phyloP scores from a whole-genome alignment of 148 eudicot genomes.

The Chenopodium quinoa region DNA sequence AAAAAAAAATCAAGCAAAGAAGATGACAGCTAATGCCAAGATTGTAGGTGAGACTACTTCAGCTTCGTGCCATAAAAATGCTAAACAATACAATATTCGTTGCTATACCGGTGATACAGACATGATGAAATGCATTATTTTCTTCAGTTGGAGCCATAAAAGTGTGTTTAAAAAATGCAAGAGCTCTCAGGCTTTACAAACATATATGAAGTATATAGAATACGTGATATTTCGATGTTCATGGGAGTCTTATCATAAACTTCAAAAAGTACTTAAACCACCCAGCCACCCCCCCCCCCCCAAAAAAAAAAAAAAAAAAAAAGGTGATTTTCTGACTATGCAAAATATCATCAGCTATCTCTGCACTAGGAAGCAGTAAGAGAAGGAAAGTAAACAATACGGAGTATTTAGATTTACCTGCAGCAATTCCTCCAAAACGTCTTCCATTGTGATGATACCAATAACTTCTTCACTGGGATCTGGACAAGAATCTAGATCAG shows the following conservation, averaged over 20 bases:
- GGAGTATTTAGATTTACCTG: constrained; percentile 46
- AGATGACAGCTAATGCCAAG: background rate
- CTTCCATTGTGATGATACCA: constrained; percentile 90
- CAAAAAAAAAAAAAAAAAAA: background rate
- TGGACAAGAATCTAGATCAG: constrained; percentile 31
- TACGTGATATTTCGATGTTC: too few relatives aligned
- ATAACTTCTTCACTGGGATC: constrained; percentile 53
- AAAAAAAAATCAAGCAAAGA: background rate
- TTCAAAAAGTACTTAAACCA: too few relatives aligned
- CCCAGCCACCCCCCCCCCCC: background rate
- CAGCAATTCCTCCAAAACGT: constrained; percentile 71
- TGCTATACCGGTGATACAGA: background rate
- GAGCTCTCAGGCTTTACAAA: background rate
- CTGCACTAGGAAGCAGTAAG: background rate
- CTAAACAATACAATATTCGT: background rate
- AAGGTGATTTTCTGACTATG: background rate
- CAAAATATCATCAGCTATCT: background rate
- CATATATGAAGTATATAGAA: background rate
- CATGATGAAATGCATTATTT: background rate
- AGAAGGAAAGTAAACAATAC: background rate
- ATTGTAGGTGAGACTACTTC: background rate
- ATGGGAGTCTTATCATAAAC: too few relatives aligned
- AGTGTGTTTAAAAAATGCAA: background rate
- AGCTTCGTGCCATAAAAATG: background rate
- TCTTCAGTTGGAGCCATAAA: background rate